Percentiles rank a stretch among this genome's conserved stretches.
phyloP scores from a whole-genome alignment of 2,329 filamentous ascomycete genomes.

The Stagonosporopsis rhizophila region DNA sequence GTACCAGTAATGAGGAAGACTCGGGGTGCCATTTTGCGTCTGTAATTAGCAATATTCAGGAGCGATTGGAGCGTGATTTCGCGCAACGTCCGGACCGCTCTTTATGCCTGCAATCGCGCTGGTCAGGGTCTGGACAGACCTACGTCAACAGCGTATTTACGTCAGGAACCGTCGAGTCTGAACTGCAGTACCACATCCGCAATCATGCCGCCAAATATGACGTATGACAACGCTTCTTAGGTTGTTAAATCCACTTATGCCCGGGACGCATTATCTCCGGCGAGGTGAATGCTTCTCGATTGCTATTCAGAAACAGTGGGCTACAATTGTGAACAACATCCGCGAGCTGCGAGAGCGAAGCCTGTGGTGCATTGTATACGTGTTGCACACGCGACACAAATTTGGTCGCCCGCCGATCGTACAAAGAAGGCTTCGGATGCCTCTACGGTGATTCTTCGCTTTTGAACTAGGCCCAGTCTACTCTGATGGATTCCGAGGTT shows the following conservation, averaged over 20 bases:
- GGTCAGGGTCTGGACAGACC: conserved; percentile 1
- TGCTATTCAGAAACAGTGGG: no score
- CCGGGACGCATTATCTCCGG: not conserved
- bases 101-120: conserved; percentile 3
- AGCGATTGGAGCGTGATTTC: no score
- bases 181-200: not conserved
- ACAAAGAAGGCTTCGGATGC: not conserved
- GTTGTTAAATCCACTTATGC: conserved; percentile 4
- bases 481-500: no score
- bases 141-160: conserved; percentile 10
- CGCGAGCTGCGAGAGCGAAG: no score
- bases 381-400: not conserved
- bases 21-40: conserved; percentile 48
- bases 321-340: not conserved
- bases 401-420: not conserved
- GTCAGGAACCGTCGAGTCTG: not conserved
- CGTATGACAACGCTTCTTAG: conserved; percentile 1
- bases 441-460: not conserved
- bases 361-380: no score
- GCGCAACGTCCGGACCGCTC: not conserved
- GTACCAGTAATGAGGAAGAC: conserved; percentile 58
- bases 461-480: no score
- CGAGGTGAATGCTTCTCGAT: not conserved
- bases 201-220: not conserved
- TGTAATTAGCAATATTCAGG: not conserved